These are phyloP conservation scores for Lichtheimia ornata DNA, from an alignment of 371 early-diverging fungal species.

Conservation along the genomic window DNA sequence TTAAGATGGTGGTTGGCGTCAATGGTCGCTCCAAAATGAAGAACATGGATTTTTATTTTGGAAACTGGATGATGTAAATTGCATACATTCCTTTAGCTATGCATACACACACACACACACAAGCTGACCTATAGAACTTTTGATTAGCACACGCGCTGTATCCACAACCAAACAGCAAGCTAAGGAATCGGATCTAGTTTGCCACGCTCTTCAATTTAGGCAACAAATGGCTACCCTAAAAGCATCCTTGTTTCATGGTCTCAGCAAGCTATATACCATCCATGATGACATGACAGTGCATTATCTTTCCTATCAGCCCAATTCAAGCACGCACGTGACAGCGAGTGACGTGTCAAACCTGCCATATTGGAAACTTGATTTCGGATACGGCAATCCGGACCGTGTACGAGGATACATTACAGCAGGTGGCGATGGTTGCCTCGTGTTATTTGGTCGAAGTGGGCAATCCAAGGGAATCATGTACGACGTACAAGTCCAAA, in stretches of 20 bases:
- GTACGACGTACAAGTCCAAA: conserved; percentile 43
- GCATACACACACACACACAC: not conserved
- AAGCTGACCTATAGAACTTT: not conserved
- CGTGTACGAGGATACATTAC: conserved; percentile 43
- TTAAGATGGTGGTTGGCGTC: conserved; percentile 29
- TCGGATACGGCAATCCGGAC: conserved; percentile 39
- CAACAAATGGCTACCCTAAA: conserved; percentile 17
- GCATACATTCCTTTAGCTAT: not conserved
- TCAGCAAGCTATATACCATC: conserved; percentile 38
- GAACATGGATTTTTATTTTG: conserved; percentile 39
- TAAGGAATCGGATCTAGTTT: conserved; percentile 13
- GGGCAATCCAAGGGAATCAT: conserved; percentile 26
- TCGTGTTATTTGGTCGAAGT: conserved; percentile 35
- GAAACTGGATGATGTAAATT: conserved; percentile 43
- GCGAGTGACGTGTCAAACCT: conserved; percentile 32
- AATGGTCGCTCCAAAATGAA: conserved; percentile 41
- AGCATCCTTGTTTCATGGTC: conserved; percentile 32
- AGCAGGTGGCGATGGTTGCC: conserved; percentile 42
- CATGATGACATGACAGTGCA: conserved; percentile 46
- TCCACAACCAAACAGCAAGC: conserved; percentile 18
- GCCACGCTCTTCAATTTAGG: conserved; percentile 28
- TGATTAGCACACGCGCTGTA: conserved; percentile 23
- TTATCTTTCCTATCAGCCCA: conserved; percentile 38
- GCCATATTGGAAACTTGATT: conserved; percentile 40
- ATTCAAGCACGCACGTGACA: conserved; percentile 30